These are phyloP conservation scores for Cladophialophora psammophila DNA, from an alignment of 2,329 filamentous ascomycete genomes.

Conservation along the genomic window DNA sequence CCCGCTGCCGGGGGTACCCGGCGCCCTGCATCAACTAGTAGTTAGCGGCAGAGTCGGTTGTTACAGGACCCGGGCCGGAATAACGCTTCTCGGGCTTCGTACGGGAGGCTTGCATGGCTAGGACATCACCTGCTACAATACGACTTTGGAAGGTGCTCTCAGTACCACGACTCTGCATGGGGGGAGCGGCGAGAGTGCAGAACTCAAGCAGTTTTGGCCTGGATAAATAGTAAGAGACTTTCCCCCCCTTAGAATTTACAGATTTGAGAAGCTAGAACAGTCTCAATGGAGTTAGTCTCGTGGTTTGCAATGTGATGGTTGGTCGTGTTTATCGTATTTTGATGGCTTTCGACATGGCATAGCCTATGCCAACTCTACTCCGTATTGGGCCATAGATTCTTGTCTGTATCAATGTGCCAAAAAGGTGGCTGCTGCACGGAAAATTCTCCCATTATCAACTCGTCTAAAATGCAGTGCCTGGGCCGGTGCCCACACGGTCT, in stretches of 20 bases:
- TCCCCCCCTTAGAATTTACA: background rate
- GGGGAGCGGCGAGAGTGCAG: background rate
- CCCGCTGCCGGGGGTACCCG: slow-evolving; percentile 10
- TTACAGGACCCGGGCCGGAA: background rate
- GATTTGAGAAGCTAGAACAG: background rate
- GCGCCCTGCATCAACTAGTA: background rate
- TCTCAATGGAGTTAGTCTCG: too few relatives aligned
- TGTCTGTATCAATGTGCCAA: background rate
- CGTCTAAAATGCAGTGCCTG: slow-evolving; percentile 2
- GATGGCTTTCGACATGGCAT: too few relatives aligned
- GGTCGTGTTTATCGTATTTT: too few relatives aligned
- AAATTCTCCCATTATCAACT: background rate
- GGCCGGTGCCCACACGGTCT: background rate
- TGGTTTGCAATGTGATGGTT: too few relatives aligned
- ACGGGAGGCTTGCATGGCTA: background rate
- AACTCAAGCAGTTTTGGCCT: background rate
- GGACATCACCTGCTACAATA: background rate
- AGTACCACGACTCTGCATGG: background rate
- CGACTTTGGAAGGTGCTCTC: background rate
- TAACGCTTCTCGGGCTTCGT: background rate
- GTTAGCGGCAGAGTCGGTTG: background rate
- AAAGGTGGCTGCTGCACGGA: too few relatives aligned
- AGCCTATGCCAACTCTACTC: too few relatives aligned
- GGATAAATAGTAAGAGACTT: background rate
- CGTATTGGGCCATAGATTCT: background rate